A percentile compares a stretch with the other conserved stretches of the same genome.
phyloP scores from a whole-genome alignment of 495 filamentous ascomycete species.

The Pseudevernia furfuracea region DNA sequence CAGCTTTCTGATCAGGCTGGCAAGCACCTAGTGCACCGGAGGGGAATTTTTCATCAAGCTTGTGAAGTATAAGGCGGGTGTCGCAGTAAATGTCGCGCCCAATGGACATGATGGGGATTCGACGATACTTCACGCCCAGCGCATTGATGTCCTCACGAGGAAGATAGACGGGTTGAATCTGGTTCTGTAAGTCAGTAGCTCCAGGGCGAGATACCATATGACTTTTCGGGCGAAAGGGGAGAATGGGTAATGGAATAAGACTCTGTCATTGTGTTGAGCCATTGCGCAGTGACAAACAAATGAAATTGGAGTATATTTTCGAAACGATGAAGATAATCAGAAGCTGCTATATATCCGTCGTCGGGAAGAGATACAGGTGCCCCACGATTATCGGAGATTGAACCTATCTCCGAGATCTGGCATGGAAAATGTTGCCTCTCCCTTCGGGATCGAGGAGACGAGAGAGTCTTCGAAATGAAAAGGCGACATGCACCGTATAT shows the following conservation, averaged over 20 bases:
- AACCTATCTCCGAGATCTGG: background rate
- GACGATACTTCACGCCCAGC: conserved; percentile 53
- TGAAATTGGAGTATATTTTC: background rate
- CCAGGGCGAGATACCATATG: conserved; percentile 46
- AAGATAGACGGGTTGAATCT: conserved; percentile 48
- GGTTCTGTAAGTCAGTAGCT: background rate
- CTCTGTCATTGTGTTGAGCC: conserved; percentile 35
- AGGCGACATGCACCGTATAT: background rate
- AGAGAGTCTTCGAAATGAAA: background rate
- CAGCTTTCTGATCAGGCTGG: conserved; percentile 25
- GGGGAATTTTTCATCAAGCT: conserved; percentile 47
- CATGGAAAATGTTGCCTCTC: background rate
- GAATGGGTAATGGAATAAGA: conserved; percentile 49
- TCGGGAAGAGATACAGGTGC: background rate
- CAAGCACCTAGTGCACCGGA: conserved; percentile 19
- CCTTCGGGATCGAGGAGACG: background rate
- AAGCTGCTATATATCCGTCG: background rate
- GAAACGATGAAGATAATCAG: background rate
- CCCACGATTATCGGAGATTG: background rate
- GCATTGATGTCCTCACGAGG: conserved; percentile 51
- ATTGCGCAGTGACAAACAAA: conserved; percentile 10
- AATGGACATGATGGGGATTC: conserved; percentile 56
- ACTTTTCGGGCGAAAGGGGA: conserved; percentile 51
- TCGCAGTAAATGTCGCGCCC: conserved; percentile 51
- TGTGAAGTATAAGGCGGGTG: conserved; percentile 51